Base-by-base conservation (phyloP, 2,329 filamentous ascomycete genomes). In the Pseudogymnoascus sp. region DNA sequence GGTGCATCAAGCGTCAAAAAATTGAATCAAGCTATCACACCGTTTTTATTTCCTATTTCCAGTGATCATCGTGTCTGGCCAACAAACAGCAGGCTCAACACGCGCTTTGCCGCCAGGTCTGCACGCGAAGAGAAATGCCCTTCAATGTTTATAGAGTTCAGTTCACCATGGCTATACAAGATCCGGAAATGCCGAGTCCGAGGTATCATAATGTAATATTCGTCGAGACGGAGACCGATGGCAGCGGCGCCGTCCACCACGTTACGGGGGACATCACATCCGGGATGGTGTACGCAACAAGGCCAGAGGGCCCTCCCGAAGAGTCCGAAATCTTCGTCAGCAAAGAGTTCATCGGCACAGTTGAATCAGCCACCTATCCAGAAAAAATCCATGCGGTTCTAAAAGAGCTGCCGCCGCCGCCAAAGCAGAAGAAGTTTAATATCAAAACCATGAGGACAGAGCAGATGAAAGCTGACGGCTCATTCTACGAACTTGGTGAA, bases 381-480 rank as follows among this genome's bases (percentile, higher is more conserved):
- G 5, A 29, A 3, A 48, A 63, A 25, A 45, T 65, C 10, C 12
- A 65, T 27, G 8, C 42, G 12, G 29, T 63, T 21, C 42, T 65
- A 4, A 55, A 31, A 35, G 55, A n/a, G 7, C 60, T 48, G 9
- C 37, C 59, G 15, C 62, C 63, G 2, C 63, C 63, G 9, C 63
- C 63, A 9, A 65, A 63, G 60, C 62, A 65, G 52, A 65, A 65
- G 21, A 25, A 58, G 13, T 52, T 52, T 5, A 52, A 31, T 31
- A 52, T 59, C 18, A 42, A 25, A 13, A 59, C 60, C 13, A 60
- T 62, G 60, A 59, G 15, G n/a, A 40, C 45, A 3, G 60, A 62
- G 18, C 60, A 59, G 10, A 27, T 39, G 31, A 62, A 62, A 18
- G 3, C 33, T 18, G 45, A 52, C 8, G 45, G 45, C 2, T 52